Conservation (phyloP, 1,284 basidiomycete species). For the Marasmius fiardii region DNA sequence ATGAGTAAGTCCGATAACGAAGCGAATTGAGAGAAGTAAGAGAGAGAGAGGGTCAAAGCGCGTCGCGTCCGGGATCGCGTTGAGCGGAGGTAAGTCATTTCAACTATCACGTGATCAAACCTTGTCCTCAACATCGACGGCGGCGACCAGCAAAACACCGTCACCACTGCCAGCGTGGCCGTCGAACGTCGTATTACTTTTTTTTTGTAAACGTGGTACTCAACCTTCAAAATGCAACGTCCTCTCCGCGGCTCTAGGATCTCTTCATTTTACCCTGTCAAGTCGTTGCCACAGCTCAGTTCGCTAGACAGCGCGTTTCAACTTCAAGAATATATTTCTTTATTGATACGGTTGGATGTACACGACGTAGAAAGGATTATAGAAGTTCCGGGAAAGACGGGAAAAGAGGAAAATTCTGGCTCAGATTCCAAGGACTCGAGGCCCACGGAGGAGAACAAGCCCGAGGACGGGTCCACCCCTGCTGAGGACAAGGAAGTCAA, state of each 20-base stretch:
- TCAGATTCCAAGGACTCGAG: conserved; percentile 31
- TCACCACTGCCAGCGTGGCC: not conserved
- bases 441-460: conserved; percentile 31
- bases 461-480: conserved; percentile 34
- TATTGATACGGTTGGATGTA: conserved; percentile 81
- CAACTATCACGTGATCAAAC: conserved; percentile 6
- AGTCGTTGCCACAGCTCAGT: conserved; percentile 60
- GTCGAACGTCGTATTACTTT: not conserved
- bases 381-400: conserved; percentile 56
- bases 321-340: conserved; percentile 91
- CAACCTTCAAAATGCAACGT: conserved; percentile 43
- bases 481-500: conserved; percentile 39
- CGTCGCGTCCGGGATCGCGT: not conserved
- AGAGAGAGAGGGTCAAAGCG: not conserved
- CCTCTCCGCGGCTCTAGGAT: conserved; percentile 73
- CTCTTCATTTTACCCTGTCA: conserved; percentile 73
- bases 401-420: conserved; percentile 30
- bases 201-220: not conserved
- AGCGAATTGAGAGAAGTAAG: not conserved
- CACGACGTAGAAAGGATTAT: conserved; percentile 87
- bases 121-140: not conserved
- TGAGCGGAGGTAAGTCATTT: not conserved
- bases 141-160: not conserved
- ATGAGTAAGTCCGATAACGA: not conserved
- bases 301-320: conserved; percentile 90